Evolutionary conservation across 2,329 filamentous ascomycete species (phyloP).

Genomic region (Bertia moriformis): DNA sequence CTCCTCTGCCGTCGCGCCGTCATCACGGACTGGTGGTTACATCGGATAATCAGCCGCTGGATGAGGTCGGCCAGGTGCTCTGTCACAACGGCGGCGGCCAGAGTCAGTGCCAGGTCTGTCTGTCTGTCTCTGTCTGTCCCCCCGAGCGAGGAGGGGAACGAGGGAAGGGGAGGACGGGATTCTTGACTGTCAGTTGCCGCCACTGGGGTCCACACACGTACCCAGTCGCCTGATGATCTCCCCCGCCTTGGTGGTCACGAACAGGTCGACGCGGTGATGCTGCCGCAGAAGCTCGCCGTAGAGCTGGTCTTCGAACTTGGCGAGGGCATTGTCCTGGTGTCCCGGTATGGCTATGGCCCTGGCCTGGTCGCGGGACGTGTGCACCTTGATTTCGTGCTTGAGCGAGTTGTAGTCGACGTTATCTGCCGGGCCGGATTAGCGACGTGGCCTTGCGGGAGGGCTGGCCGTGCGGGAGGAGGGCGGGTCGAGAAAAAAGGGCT

Average conservation of each 20-base stretch:
- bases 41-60: slow-evolving; percentile 29
- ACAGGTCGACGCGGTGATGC: slow-evolving; percentile 64
- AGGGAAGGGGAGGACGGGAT: neutral
- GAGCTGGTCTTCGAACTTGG: slow-evolving; percentile 57
- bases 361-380: slow-evolving; percentile 59
- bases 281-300: slow-evolving; percentile 58
- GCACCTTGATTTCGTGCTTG: slow-evolving; percentile 69
- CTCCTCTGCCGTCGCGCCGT: slow-evolving; percentile 32
- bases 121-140: too few relatives aligned
- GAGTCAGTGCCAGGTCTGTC: slow-evolving; percentile 7
- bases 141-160: neutral
- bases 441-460: slow-evolving; percentile 1
- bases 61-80: slow-evolving; percentile 33
- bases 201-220: slow-evolving; percentile 21
- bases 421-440: slow-evolving; percentile 42
- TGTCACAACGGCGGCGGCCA: slow-evolving; percentile 9
- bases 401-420: slow-evolving; percentile 83
- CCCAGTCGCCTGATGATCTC: slow-evolving; percentile 60
- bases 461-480: neutral
- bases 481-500: slow-evolving; percentile 3
- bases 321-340: slow-evolving; percentile 40
- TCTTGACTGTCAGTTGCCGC: too few relatives aligned
- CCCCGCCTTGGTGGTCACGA: slow-evolving; percentile 66
- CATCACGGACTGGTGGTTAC: slow-evolving; percentile 16
- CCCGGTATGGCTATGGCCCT: slow-evolving; percentile 63